Conservation (phyloP, 345 rosid species). For the Eucalyptus pauciflora region DNA sequence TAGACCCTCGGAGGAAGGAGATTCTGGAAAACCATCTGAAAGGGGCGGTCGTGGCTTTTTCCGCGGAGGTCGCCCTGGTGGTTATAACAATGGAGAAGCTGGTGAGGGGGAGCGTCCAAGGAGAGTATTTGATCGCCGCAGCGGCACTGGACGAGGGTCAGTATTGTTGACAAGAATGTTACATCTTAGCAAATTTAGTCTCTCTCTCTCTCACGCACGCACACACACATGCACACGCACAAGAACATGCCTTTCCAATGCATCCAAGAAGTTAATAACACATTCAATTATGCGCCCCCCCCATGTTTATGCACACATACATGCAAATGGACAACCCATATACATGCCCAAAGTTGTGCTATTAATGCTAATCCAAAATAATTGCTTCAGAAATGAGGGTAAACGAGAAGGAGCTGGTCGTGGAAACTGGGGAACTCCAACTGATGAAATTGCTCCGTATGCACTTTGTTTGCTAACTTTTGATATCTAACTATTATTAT, state of each 20-base stretch:
- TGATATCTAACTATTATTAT: neutral
- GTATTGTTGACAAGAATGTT: slow-evolving; percentile 2
- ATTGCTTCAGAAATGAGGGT: slow-evolving; percentile 39
- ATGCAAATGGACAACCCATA: neutral
- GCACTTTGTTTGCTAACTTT: neutral
- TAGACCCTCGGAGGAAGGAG: slow-evolving; percentile 64
- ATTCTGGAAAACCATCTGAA: slow-evolving; percentile 37
- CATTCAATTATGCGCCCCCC: neutral
- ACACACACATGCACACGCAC: neutral
- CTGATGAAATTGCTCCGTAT: slow-evolving; percentile 71
- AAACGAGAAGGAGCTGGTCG: slow-evolving; percentile 94
- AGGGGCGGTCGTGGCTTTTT: slow-evolving; percentile 54
- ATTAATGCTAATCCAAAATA: neutral
- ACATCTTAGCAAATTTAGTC: neutral
- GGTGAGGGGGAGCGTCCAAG: slow-evolving; percentile 69
- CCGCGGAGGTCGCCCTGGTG: slow-evolving; percentile 79
- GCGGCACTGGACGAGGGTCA: slow-evolving; percentile 96
- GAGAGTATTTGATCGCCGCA: slow-evolving; percentile 67
- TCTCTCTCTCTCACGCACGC: neutral
- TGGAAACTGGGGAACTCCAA: slow-evolving; percentile 87
- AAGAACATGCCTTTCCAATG: neutral
- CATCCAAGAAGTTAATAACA: neutral
- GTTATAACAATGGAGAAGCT: slow-evolving; percentile 45
- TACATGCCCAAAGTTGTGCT: neutral
- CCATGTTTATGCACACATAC: neutral